Percentiles rank a stretch among this genome's conserved stretches.
These are phyloP conservation scores for Mortierella claussenii DNA, from an alignment of 192 early-diverging fungal genomes.

Conservation along the genomic window DNA sequence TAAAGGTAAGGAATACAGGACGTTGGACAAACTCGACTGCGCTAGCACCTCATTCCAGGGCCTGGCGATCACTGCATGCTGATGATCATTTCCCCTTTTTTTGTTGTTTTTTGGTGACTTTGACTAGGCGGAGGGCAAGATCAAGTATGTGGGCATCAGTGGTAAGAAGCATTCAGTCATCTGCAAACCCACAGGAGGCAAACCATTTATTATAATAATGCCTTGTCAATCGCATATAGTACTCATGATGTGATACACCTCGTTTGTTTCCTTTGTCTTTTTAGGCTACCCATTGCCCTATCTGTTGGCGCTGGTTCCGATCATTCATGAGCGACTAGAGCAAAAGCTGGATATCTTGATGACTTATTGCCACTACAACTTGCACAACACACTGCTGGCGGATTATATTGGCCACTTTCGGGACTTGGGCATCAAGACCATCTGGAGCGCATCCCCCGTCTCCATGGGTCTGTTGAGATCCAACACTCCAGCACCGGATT, in stretches of 20 bases:
- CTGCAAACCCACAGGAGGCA: no score
- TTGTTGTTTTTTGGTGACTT: background rate
- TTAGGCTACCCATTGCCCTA: constrained; percentile 72
- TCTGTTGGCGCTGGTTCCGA: constrained; percentile 65
- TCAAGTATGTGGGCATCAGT: constrained; percentile 75
- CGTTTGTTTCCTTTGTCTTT: background rate
- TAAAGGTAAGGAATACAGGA: no score
- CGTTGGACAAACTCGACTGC: no score
- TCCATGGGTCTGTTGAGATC: constrained; percentile 75
- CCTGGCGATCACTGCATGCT: no score
- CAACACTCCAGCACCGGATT: constrained; percentile 60
- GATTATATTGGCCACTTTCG: constrained; percentile 65
- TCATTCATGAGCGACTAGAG: constrained; percentile 59
- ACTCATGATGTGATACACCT: no score
- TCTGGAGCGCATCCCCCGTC: constrained; percentile 77
- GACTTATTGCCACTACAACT: constrained; percentile 76
- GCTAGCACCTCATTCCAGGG: no score
- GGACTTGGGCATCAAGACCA: constrained; percentile 61
- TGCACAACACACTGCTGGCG: constrained; percentile 68
- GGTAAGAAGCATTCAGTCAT: no score
- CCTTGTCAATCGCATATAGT: no score
- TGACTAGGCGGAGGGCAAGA: constrained; percentile 59
- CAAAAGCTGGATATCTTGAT: constrained; percentile 71
- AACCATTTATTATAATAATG: no score
- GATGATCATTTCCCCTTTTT: no score